Base-by-base conservation (phyloP, 1,139 yeast genomes). In the Hyphopichia pseudoburtonii region DNA sequence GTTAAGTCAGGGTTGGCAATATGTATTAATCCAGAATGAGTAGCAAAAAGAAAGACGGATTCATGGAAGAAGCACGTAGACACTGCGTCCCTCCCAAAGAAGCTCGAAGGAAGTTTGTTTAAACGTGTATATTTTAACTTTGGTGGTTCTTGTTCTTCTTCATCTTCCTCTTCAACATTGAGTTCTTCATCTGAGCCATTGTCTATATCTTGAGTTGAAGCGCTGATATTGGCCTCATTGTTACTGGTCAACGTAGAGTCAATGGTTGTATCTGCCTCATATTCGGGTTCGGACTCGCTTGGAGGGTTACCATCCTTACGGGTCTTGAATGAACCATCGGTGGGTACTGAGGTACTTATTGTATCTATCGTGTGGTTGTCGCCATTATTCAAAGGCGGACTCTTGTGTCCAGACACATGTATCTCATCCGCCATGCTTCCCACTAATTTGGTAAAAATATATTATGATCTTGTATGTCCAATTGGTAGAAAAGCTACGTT, bases 21-120 rank as follows among this genome's bases (percentile, higher is more conserved):
- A 49, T 87, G 90, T 3, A 92, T 58, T 3, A 86, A 60, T 0
- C 98, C 98, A 0, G 94, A 79, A 51, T 92, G 97, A 1, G 97
- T 87, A 1, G 95, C 97, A 64, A 89, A 84, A 12, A 86, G 78
- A 48, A 84, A 78, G 31, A 80, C 70, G 2, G 66, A 57, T 3
- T 80, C 86, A 38, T 76, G 73, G 40, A 85, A 75, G 12, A 70
- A 62, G 44, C 84, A 76, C 0, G 89, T 65, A 1, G 97, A 86
- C 1, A 92, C 75, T 0, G 95, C 86, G 52, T 92, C 97, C 33
- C 77, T 74, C 30, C 62, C 64, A 59, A 89, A 86, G 48, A 89
- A 79, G 15, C 78, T 72, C 1, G 77, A 60, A 0, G 96, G 94
- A 2, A 87, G 69, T 32, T 75, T 72, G 5, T 72, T 70, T 18